Percentiles rank a stretch among this genome's conserved stretches.
Conservation (phyloP, 116 monocot species). For the Zostera marina region DNA sequence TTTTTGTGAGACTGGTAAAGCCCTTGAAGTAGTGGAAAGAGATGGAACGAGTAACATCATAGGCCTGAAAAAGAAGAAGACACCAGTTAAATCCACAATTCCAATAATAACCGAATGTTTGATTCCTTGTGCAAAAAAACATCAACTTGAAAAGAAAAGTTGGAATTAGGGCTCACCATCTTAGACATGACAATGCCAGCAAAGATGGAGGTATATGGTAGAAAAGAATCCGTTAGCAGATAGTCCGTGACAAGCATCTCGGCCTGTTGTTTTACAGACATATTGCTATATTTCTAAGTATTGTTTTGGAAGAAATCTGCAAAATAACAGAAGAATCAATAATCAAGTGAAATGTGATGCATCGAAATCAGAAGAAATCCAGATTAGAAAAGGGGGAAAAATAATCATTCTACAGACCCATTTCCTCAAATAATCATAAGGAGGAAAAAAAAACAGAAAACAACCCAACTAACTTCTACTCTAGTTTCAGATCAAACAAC, state of each 20-base stretch:
- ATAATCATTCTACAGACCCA: no score
- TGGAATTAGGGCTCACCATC: conserved; percentile 23
- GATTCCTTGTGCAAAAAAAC: not conserved
- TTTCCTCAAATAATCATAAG: no score
- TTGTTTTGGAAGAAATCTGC: not conserved
- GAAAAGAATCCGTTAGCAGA: conserved; percentile 40
- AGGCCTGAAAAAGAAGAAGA: conserved; percentile 9
- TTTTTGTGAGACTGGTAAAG: conserved; percentile 49
- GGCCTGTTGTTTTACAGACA: conserved; percentile 42
- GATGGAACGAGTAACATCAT: conserved; percentile 30
- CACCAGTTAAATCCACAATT: not conserved
- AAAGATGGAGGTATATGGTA: conserved; percentile 50
- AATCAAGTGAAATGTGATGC: not conserved
- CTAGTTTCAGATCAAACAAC: no score
- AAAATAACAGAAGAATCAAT: not conserved
- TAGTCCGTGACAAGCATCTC: conserved; percentile 46
- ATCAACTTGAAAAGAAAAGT: not conserved
- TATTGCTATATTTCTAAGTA: conserved; percentile 19
- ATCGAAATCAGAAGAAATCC: no score
- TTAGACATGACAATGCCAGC: conserved; percentile 67
- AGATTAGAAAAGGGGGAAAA: no score
- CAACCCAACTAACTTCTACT: no score
- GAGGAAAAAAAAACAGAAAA: no score
- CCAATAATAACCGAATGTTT: not conserved
- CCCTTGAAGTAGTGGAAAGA: conserved; percentile 50